A percentile compares a stretch with the other conserved stretches of the same genome.
These are phyloP conservation scores for Elongisporangium anandrum DNA, from an alignment of 352 stramenopile species.

Conservation along the genomic window DNA sequence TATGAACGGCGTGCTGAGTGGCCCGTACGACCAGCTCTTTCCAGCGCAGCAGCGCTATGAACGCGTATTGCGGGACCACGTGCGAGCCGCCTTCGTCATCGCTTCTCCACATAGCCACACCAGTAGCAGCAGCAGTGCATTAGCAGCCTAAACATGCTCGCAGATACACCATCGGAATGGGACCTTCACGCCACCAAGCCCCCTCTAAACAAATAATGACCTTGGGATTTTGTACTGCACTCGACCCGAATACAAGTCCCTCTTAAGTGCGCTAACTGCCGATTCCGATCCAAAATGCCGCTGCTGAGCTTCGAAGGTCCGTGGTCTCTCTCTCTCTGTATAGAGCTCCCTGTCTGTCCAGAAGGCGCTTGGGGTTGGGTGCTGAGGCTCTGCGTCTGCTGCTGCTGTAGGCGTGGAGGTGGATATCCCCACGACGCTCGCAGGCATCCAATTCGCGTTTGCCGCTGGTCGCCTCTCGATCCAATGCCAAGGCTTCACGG, in stretches of 20 bases:
- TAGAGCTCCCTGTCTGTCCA: neutral
- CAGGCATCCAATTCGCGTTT: conserved; percentile 70
- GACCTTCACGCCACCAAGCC: too few species aligned
- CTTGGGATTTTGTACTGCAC: too few species aligned
- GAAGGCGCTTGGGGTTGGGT: neutral
- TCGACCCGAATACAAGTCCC: neutral
- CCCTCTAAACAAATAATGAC: too few species aligned
- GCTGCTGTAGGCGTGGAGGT: conserved; percentile 52
- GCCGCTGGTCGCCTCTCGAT: conserved; percentile 51
- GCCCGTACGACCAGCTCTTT: conserved; percentile 29
- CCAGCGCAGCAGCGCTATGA: conserved; percentile 30
- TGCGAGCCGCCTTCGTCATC: neutral
- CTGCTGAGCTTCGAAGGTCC: conserved; percentile 70
- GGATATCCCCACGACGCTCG: conserved; percentile 50
- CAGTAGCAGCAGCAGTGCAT: neutral
- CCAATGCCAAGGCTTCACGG: conserved; percentile 70
- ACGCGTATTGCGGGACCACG: conserved; percentile 14
- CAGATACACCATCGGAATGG: too few species aligned
- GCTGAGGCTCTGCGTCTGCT: neutral
- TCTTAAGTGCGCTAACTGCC: neutral
- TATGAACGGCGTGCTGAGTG: conserved; percentile 20
- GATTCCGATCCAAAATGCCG: conserved; percentile 30
- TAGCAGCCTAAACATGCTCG: neutral
- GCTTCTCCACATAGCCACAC: neutral
- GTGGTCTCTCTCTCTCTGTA: conserved; percentile 1